Evolutionary conservation across 202 grass and related monocot species (phyloP).

Genomic region (Musa balbisiana): DNA sequence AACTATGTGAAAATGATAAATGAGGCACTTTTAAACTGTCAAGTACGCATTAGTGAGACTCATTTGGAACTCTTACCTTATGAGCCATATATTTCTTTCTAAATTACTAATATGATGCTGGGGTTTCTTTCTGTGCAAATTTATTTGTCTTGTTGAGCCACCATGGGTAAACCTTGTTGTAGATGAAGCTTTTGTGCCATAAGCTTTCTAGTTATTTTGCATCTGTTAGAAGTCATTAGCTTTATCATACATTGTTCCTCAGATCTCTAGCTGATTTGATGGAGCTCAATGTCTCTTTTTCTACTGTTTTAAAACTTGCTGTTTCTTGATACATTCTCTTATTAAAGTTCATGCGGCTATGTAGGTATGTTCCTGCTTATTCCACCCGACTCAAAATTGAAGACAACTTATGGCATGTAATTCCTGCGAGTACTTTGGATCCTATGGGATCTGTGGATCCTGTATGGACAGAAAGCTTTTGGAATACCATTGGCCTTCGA

Average conservation of each 20-base stretch:
- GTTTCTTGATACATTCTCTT: not conserved
- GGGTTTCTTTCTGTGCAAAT: too few relatives aligned
- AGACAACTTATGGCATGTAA: constrained; percentile 54
- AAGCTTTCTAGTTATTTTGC: too few relatives aligned
- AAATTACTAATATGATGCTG: too few relatives aligned
- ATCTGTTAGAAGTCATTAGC: not conserved
- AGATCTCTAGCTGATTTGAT: not conserved
- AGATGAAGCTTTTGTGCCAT: too few relatives aligned
- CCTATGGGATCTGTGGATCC: constrained; percentile 53
- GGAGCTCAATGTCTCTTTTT: not conserved
- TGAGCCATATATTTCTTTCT: too few relatives aligned
- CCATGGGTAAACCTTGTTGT: too few relatives aligned
- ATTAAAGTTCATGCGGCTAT: constrained; percentile 2
- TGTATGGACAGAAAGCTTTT: constrained; percentile 88
- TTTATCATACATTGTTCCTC: not conserved
- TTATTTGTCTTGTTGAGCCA: too few relatives aligned
- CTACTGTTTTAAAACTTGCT: not conserved
- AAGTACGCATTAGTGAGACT: too few relatives aligned
- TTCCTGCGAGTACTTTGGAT: constrained; percentile 56
- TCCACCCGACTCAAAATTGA: constrained; percentile 74
- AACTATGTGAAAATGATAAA: too few relatives aligned
- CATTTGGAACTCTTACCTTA: too few relatives aligned
- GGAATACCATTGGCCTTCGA: constrained; percentile 77
- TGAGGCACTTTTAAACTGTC: too few relatives aligned
- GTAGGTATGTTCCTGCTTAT: constrained; percentile 87